phyloP scores from a whole-genome alignment of 169 alveolate genomes.

The Condylostoma magnum region DNA sequence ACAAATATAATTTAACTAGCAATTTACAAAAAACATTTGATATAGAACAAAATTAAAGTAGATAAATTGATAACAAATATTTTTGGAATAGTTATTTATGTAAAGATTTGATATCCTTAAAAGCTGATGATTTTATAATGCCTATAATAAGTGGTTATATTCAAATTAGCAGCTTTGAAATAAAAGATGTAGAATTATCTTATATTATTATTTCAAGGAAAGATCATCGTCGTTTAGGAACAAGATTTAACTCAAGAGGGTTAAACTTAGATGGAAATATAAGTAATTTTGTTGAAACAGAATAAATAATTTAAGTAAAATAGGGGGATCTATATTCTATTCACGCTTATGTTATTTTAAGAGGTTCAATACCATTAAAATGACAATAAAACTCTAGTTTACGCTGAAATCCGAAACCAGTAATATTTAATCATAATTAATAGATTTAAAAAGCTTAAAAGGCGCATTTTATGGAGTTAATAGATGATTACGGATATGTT shows the following conservation, averaged over 20 bases:
- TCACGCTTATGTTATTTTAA: constrained; percentile 87
- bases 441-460: constrained; percentile 45
- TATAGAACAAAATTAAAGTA: constrained; percentile 16
- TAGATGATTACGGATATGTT: constrained; percentile 56
- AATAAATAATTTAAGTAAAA: constrained; percentile 77
- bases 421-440: constrained; percentile 50
- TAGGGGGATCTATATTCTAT: constrained; percentile 16
- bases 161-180: constrained; percentile 41
- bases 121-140: constrained; percentile 56
- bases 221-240: constrained; percentile 93
- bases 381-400: constrained; percentile 90
- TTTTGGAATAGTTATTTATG: constrained; percentile 39
- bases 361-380: constrained; percentile 95
- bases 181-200: constrained; percentile 47
- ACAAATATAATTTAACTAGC: constrained; percentile 60
- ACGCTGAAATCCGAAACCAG: constrained; percentile 79
- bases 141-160: constrained; percentile 78
- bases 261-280: constrained; percentile 84
- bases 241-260: constrained; percentile 94
- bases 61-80: constrained; percentile 14
- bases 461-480: constrained; percentile 65
- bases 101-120: constrained; percentile 36
- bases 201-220: constrained; percentile 88
- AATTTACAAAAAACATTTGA: constrained; percentile 36
- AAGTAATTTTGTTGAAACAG: constrained; percentile 96